These are phyloP conservation scores for Tolypocladium capitatum DNA, from an alignment of 2,329 filamentous ascomycete species.

Conservation along the genomic window DNA sequence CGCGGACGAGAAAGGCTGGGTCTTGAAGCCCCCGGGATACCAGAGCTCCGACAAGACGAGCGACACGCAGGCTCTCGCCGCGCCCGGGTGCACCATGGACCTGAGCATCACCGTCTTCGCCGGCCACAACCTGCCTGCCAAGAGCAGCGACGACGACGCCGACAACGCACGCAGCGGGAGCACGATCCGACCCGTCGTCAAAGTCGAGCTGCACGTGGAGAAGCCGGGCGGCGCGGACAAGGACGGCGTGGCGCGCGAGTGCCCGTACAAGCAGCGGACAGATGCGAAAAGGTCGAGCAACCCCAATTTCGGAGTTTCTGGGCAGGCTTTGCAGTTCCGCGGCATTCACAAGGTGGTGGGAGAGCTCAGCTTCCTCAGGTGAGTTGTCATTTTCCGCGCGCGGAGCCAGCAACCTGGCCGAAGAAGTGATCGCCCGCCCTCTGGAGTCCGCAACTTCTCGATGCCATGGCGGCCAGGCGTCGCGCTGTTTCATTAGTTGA, in stretches of 20 bases:
- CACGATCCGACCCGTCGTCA: conserved; percentile 56
- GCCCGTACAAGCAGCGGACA: conserved; percentile 47
- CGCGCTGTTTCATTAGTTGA: not conserved
- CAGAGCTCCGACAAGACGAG: conserved; percentile 32
- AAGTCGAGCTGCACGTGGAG: conserved; percentile 71
- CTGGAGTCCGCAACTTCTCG: not conserved
- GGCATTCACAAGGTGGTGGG: conserved; percentile 48
- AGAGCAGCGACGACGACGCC: conserved; percentile 18
- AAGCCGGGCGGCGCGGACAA: conserved; percentile 27
- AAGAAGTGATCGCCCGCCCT: not conserved
- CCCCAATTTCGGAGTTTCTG: conserved; percentile 45
- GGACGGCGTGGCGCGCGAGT: conserved; percentile 26
- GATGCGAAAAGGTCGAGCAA: conserved; percentile 42
- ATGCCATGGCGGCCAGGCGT: too few relatives aligned
- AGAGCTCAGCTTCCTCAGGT: conserved; percentile 62
- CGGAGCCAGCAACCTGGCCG: not conserved
- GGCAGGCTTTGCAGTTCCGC: conserved; percentile 44
- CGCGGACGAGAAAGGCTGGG: conserved; percentile 70
- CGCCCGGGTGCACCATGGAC: conserved; percentile 42
- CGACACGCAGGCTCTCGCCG: conserved; percentile 29
- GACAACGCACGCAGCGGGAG: conserved; percentile 18
- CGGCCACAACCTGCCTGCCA: conserved; percentile 50
- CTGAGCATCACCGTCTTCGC: conserved; percentile 62
- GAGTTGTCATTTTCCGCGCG: conserved; percentile 17
- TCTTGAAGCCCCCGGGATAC: conserved; percentile 70